Percentiles rank a stretch among this genome's conserved stretches.
These are phyloP conservation scores for Corchorus capsularis DNA, from an alignment of 345 rosid species.

Conservation along the genomic window DNA sequence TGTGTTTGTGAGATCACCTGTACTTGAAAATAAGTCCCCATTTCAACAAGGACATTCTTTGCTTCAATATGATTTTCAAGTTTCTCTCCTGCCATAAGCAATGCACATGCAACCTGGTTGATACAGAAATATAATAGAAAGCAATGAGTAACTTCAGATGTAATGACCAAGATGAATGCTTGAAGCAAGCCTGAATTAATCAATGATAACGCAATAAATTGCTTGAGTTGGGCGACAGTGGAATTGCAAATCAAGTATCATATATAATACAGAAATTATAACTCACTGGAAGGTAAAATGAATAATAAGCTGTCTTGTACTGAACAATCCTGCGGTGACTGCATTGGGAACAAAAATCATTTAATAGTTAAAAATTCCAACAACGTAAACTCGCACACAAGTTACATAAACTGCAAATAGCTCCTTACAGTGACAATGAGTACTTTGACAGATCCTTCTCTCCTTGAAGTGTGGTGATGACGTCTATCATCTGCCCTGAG, in stretches of 20 bases:
- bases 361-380: not conserved
- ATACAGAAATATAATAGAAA: not conserved
- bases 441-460: conserved; percentile 71
- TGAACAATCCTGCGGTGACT: conserved; percentile 78
- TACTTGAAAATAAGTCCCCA: conserved; percentile 81
- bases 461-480: conserved; percentile 67
- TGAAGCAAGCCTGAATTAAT: not conserved
- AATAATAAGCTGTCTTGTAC: conserved; percentile 77
- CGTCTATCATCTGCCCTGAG: conserved; percentile 79
- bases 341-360: conserved; percentile 19
- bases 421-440: conserved; percentile 62
- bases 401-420: conserved; percentile 1
- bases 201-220: not conserved
- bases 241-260: not conserved
- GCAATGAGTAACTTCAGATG: not conserved
- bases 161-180: not conserved
- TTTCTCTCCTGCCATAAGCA: conserved; percentile 74
- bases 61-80: conserved; percentile 61
- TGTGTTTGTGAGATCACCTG: conserved; percentile 43
- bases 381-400: not conserved
- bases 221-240: too few relatives aligned
- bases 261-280: not conserved
- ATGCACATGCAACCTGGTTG: conserved; percentile 80
- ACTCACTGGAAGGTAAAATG: conserved; percentile 88
- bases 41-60: conserved; percentile 66